These are phyloP conservation scores for Candida yuanshanica DNA, from an alignment of 805 yeast genomes.

Conservation along the genomic window DNA sequence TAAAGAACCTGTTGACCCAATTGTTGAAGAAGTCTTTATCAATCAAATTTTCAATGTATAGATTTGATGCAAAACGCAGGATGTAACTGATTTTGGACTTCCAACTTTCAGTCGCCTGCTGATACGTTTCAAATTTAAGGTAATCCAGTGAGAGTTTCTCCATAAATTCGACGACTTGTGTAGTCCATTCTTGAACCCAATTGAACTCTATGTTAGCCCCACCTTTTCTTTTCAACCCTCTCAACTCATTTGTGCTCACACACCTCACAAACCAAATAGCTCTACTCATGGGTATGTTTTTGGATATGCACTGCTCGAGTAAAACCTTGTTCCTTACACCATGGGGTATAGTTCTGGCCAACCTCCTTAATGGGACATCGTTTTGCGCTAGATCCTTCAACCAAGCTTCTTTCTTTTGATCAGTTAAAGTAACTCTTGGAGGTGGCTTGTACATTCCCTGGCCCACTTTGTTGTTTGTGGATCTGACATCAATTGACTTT, in stretches of 20 bases:
- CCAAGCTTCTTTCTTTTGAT: constrained; percentile 83
- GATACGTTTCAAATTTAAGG: constrained; percentile 28
- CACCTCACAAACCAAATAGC: constrained; percentile 91
- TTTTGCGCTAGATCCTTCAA: constrained; percentile 70
- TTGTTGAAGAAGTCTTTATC: constrained; percentile 57
- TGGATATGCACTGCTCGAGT: constrained; percentile 64
- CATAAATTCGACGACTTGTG: constrained; percentile 61
- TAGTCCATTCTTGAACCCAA: constrained; percentile 89
- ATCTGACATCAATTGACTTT: constrained; percentile 42
- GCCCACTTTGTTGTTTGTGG: constrained; percentile 38
- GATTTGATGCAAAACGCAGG: constrained; percentile 51
- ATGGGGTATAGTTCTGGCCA: constrained; percentile 82
- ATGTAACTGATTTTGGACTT: constrained; percentile 52
- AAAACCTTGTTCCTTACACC: constrained; percentile 73
- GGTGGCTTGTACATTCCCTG: constrained; percentile 68
- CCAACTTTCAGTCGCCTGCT: constrained; percentile 39
- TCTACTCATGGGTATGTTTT: constrained; percentile 67
- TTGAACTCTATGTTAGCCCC: constrained; percentile 40
- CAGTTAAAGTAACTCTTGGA: constrained; percentile 86
- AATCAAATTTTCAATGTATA: constrained; percentile 64
- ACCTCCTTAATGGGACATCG: constrained; percentile 54
- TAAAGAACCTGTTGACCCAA: constrained; percentile 55
- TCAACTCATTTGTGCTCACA: constrained; percentile 72
- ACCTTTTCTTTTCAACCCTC: constrained; percentile 50
- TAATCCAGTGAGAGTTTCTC: constrained; percentile 28